Base-by-base conservation (phyloP, 164 flowering plant genomes). In the Vitis riparia region DNA sequence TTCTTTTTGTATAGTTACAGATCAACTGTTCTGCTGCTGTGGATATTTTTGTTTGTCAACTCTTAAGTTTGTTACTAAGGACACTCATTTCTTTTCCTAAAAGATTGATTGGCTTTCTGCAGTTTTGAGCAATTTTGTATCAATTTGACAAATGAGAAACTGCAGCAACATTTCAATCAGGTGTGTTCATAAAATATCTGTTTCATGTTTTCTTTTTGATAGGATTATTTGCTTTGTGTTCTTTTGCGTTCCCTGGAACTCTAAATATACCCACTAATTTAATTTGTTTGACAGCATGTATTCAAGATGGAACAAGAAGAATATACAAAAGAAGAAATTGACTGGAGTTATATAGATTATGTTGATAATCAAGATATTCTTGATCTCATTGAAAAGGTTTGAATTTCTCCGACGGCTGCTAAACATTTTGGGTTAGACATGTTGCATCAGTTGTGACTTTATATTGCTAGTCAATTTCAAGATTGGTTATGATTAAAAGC, bases 261-360 rank as follows among this genome's bases (percentile, higher is more conserved):
- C 17, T 16, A 51, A 44, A 55, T 52, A 2, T 16, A 62, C 60
- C 2, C 8, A 23, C 16, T 49, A 9, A 17, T 32, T 49, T 27
- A 23, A 15, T 55, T 19, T 61, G 59, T 51, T 73, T 64, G 51
- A 60, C 85, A 85, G 89, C 89, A 85, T 65, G 87, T 85, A 49
- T 85, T 85, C 69, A 85, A 83, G 79, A 83, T 85, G 89, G 87
- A 85, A 71, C 89, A 85, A 78, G 89, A 85, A 69, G 87, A 81
- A 68, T 85, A 85, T 68, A 80, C 84, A 5, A 83, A 75, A 63
- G 89, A 85, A 78, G 81, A 83, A 73, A 85, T 85, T 63, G 78
- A 85, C 67, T 85, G 89, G 89, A 85, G 89, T 70, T 85, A 85
- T 68, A 82, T 85, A 68, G 89, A 85, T 66, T 85, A 83, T 68